Percentiles rank a stretch among this genome's conserved stretches.
phyloP scores from a whole-genome alignment of 371 early-diverging fungal species.

The Polyrhizophydium stewartii region DNA sequence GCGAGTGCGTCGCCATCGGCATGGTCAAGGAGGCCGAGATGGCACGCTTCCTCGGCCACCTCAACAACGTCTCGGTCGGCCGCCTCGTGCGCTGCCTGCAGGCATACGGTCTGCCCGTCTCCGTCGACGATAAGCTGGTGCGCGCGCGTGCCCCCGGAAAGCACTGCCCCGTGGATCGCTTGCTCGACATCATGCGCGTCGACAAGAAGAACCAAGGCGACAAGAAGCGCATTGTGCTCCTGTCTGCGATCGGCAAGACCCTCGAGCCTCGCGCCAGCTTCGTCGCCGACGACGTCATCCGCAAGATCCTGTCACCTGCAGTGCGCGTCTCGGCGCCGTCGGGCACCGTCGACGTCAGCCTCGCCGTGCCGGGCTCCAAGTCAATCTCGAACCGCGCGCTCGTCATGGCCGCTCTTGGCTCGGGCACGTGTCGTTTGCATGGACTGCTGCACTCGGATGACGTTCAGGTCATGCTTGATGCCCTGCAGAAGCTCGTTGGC shows the following conservation, averaged over 20 bases:
- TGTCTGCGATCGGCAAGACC: conserved; percentile 79
- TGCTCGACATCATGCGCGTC: conserved; percentile 87
- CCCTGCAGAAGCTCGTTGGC: conserved; percentile 81
- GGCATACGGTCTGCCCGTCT: conserved; percentile 83
- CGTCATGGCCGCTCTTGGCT: conserved; percentile 85
- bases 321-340: conserved; percentile 57
- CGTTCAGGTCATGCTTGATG: conserved; percentile 94
- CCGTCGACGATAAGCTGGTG: conserved; percentile 74
- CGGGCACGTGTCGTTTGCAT: conserved; percentile 76
- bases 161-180: conserved; percentile 65
- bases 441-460: conserved; percentile 95
- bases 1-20: conserved; percentile 94
- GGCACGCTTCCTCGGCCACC: conserved; percentile 79
- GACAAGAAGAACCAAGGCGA: conserved; percentile 96
- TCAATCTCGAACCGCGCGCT: conserved; percentile 96
- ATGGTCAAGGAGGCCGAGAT: conserved; percentile 94
- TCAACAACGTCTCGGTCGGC: conserved; percentile 85
- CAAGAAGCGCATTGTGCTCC: conserved; percentile 89
- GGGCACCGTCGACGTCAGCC: conserved; percentile 10
- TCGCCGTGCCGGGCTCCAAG: conserved; percentile 92
- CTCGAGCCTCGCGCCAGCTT: conserved; percentile 76
- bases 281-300: conserved; percentile 79
- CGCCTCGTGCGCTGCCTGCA: conserved; percentile 82
- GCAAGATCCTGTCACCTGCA: conserved; percentile 74
- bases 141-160: conserved; percentile 41